Evolutionary conservation across 192 early-diverging fungal species (phyloP).

Genomic region (Pilaira anomala): DNA sequence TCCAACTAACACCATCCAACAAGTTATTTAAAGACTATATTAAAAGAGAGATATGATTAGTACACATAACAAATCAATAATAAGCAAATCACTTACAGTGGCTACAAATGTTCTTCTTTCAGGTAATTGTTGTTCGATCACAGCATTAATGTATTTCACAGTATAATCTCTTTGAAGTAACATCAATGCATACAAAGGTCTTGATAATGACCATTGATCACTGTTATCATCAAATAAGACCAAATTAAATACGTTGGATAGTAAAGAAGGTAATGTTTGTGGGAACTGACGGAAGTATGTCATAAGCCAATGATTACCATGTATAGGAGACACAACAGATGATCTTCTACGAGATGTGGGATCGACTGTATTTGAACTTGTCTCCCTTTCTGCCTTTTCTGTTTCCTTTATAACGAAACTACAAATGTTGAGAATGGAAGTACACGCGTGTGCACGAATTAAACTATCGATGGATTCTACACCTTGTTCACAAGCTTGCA

Average conservation of each 20-base stretch:
- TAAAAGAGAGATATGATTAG: not conserved
- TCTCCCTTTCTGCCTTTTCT: conserved; percentile 10
- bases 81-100: conserved; percentile 22
- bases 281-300: conserved; percentile 52
- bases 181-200: conserved; percentile 77
- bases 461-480: conserved; percentile 57
- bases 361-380: conserved; percentile 16
- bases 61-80: not conserved
- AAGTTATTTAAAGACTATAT: conserved; percentile 46
- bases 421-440: conserved; percentile 68
- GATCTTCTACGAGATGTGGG: not conserved
- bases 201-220: conserved; percentile 80
- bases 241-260: conserved; percentile 66
- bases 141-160: conserved; percentile 49
- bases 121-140: conserved; percentile 54
- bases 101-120: conserved; percentile 38
- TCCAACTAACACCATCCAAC: conserved; percentile 62
- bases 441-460: conserved; percentile 62
- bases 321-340: conserved; percentile 21
- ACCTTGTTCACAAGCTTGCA: conserved; percentile 72
- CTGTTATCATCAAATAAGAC: conserved; percentile 77
- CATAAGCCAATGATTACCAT: conserved; percentile 52
- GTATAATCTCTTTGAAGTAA: conserved; percentile 69
- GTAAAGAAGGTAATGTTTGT: conserved; percentile 61
- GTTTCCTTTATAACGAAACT: conserved; percentile 63